Conservation (phyloP, 352 stramenopile genomes). For the Phytophthora pseudosyringae region DNA sequence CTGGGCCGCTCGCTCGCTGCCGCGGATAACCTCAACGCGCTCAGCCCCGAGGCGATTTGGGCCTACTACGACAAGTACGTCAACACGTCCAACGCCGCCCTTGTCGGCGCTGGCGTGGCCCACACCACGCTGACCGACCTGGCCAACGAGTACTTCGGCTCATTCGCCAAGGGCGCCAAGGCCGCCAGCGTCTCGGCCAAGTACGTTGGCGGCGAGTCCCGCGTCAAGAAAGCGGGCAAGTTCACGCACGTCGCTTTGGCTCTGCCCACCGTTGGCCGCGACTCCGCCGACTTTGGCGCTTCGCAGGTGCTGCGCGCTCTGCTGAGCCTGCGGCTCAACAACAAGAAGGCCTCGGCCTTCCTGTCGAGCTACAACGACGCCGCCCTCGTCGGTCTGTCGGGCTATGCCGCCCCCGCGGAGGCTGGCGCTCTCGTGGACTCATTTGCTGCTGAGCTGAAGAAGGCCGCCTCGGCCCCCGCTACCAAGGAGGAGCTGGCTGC, state of each 20-base stretch:
- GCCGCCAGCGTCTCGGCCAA: slow-evolving; percentile 39
- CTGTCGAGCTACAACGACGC: slow-evolving; percentile 68
- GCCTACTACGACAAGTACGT: slow-evolving; percentile 77
- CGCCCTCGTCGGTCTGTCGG: slow-evolving; percentile 65
- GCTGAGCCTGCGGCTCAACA: slow-evolving; percentile 62
- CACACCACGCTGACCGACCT: slow-evolving; percentile 69
- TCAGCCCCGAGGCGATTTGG: slow-evolving; percentile 55
- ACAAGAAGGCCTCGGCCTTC: slow-evolving; percentile 70
- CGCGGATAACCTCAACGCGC: slow-evolving; percentile 61
- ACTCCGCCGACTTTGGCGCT: slow-evolving; percentile 50
- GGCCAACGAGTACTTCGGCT: slow-evolving; percentile 70
- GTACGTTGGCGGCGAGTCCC: slow-evolving; percentile 84
- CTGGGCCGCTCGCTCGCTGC: slow-evolving; percentile 61
- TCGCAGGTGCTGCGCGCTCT: slow-evolving; percentile 77
- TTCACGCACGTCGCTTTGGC: slow-evolving; percentile 80
- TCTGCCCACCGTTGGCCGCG: slow-evolving; percentile 62
- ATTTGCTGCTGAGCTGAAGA: slow-evolving; percentile 82
- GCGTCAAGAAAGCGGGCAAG: slow-evolving; percentile 65
- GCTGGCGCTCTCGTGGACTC: slow-evolving; percentile 68
- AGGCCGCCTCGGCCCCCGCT: slow-evolving; percentile 58
- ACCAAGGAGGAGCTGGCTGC: slow-evolving; percentile 76
- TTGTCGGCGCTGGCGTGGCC: slow-evolving; percentile 69
- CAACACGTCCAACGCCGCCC: slow-evolving; percentile 61
- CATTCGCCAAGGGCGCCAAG: slow-evolving; percentile 42
- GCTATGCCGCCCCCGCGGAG: slow-evolving; percentile 59